These are phyloP conservation scores for Yamadazyma sp. DNA, from an alignment of 805 yeast species.

Conservation along the genomic window DNA sequence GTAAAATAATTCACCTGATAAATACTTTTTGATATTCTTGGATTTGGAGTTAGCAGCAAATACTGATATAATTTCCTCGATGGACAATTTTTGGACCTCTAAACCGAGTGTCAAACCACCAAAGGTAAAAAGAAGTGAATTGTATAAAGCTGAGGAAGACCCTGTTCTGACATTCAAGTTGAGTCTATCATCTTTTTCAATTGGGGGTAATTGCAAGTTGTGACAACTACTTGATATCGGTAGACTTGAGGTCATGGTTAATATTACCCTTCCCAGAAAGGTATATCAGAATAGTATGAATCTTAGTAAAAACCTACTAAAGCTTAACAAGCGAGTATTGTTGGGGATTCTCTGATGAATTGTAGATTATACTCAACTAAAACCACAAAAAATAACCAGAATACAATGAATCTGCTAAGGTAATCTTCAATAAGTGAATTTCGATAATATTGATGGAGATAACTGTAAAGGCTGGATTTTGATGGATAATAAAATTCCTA, in stretches of 20 bases:
- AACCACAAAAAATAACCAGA: too few relatives aligned
- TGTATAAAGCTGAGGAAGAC: conserved; percentile 53
- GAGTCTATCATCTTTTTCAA: conserved; percentile 50
- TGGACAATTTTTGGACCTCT: conserved; percentile 39
- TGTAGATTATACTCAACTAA: too few relatives aligned
- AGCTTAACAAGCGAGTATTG: too few relatives aligned
- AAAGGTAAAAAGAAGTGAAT: conserved; percentile 58
- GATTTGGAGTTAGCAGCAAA: conserved; percentile 28
- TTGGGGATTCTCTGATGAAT: too few relatives aligned
- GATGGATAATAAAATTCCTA: too few relatives aligned
- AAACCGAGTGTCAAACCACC: conserved; percentile 70
- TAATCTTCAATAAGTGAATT: too few relatives aligned
- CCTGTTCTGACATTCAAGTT: conserved; percentile 67
- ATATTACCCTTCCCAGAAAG: too few relatives aligned
- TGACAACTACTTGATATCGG: conserved; percentile 66
- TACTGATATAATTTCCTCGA: conserved; percentile 36
- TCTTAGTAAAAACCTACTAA: too few relatives aligned
- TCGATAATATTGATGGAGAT: too few relatives aligned
- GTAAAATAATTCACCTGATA: conserved; percentile 64
- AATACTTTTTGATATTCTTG: conserved; percentile 31
- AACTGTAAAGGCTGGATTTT: too few relatives aligned
- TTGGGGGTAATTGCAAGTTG: conserved; percentile 51
- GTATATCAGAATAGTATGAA: too few relatives aligned
- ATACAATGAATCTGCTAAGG: too few relatives aligned
- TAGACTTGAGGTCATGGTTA: conserved; percentile 57